Base-by-base conservation (phyloP, 139 green algal genomes). In the Penium margaritaceum region DNA sequence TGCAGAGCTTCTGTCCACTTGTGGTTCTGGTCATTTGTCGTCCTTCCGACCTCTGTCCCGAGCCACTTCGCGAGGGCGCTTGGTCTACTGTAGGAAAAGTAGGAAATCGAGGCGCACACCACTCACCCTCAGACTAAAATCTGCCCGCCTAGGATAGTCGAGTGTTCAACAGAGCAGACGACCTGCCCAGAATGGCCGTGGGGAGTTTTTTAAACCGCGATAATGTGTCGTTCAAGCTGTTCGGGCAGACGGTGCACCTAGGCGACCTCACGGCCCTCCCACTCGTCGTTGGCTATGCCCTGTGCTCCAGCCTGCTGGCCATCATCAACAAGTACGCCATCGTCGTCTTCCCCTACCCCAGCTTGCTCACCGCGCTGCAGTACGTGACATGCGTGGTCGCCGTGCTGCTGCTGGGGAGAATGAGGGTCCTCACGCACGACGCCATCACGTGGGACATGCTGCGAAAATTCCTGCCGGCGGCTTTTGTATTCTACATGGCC, bases 321-420 rank as follows among this genome's bases (percentile, higher is more conserved):
- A 80, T 80, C 5, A 80, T 80, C 32, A 80, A 80, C 66, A 80
- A 80, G 34, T 72, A 30, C 43, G 75, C 75, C 37, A 71, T 81
- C 36, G 35, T 17, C n/a, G 75, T 63, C 1, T 81, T 81, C 29
- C 60, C 60, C 36, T 81, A 58, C 38, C 75, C 75, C 2, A 63
- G 37, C 29, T 17, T 78, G 15, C 46, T 81, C n/a, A 61, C 55
- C 29, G 30, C 32, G 30, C 57, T 81, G 9, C 75, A 81, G 32
- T 81, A 81, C 69, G 17, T 60, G 17, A 63, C 35, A 3, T 73
- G 69, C 36, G 75, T 72, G 9, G 32, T 78, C 15, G 32, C 58
- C 32, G 75, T 78, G 33, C 5, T 64, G 12, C 5, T 61, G 5
- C 30, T 80, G 4, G 75, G 75, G 9, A 29, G 34, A 36, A 29